Percentiles rank a stretch among this genome's conserved stretches.
Conservation (phyloP, 73 alveolate genomes). For the Paramecium tetraurelia region DNA sequence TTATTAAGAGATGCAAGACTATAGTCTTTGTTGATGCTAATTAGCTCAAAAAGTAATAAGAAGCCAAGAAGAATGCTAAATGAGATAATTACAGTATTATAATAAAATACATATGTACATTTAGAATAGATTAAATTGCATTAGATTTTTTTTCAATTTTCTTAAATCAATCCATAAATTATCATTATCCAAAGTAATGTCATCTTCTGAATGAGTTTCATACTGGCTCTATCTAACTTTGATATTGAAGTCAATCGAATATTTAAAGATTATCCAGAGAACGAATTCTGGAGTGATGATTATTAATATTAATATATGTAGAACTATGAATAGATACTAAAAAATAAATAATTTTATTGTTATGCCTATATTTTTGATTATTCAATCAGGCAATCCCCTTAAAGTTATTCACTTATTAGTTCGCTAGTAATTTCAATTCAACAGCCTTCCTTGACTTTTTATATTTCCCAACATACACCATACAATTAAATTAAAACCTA, state of each 20-base stretch:
- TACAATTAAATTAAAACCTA: constrained; percentile 71
- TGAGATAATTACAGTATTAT: background rate
- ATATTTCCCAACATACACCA: constrained; percentile 79
- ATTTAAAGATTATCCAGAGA: background rate
- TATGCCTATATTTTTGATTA: background rate
- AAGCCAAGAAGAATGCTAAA: constrained; percentile 36
- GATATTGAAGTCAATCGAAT: background rate
- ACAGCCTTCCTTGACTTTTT: constrained; percentile 76
- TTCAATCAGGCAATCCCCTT: background rate
- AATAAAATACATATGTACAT: background rate
- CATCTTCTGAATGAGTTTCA: background rate
- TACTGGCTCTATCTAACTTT: too few relatives aligned
- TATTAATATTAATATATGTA: background rate
- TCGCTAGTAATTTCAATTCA: constrained; percentile 62
- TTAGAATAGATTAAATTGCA: background rate
- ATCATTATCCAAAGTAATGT: background rate
- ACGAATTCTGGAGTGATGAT: background rate
- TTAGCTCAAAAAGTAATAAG: constrained; percentile 28
- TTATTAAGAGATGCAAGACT: constrained; percentile 95
- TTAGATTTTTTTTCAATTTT: background rate
- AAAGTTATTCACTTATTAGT: background rate
- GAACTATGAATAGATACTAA: background rate
- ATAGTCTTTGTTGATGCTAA: constrained; percentile 85
- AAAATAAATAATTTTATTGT: background rate
- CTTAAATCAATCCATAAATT: background rate